phyloP scores from a whole-genome alignment of 176 grass and related monocot species.

The Triticum timopheevii region DNA sequence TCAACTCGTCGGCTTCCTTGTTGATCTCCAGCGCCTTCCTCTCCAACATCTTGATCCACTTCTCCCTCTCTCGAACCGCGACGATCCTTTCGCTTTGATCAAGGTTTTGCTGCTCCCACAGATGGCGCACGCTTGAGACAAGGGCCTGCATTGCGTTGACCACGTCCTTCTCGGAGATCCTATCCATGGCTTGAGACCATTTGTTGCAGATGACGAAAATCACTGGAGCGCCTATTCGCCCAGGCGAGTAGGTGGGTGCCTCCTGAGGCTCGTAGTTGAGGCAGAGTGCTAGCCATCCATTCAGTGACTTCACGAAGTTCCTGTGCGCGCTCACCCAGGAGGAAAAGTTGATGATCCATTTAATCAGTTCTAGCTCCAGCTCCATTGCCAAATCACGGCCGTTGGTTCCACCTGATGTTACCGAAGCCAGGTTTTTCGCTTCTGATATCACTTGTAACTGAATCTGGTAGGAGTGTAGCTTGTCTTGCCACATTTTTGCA shows the following conservation, averaged over 20 bases:
- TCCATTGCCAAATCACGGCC: conserved; percentile 39
- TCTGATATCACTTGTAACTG: conserved; percentile 63
- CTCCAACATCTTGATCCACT: conserved; percentile 57
- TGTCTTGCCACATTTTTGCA: conserved; percentile 76
- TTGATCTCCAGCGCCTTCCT: conserved; percentile 55
- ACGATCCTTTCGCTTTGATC: conserved; percentile 50
- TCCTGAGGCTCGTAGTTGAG: conserved; percentile 54
- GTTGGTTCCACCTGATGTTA: conserved; percentile 31
- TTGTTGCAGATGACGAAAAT: conserved; percentile 79
- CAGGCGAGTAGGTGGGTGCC: conserved; percentile 56
- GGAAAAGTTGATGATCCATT: conserved; percentile 79
- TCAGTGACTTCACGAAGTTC: conserved; percentile 72
- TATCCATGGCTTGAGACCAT: conserved; percentile 84
- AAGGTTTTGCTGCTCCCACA: conserved; percentile 56
- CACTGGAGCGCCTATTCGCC: conserved; percentile 62
- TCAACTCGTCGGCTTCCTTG: conserved; percentile 66
- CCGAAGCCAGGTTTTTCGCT: conserved; percentile 53
- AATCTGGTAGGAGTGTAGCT: conserved; percentile 64
- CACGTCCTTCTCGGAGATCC: conserved; percentile 67
- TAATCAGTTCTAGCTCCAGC: conserved; percentile 86
- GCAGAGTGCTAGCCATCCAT: conserved; percentile 82
- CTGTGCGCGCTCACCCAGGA: conserved; percentile 77
- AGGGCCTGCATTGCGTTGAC: conserved; percentile 65
- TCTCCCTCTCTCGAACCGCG: conserved; percentile 58
- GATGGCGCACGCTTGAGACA: conserved; percentile 43